Percentiles rank a stretch among this genome's conserved stretches.
These are phyloP conservation scores for Cadophora luteo-olivacea DNA, from an alignment of 2,329 filamentous ascomycete species.

Conservation along the genomic window DNA sequence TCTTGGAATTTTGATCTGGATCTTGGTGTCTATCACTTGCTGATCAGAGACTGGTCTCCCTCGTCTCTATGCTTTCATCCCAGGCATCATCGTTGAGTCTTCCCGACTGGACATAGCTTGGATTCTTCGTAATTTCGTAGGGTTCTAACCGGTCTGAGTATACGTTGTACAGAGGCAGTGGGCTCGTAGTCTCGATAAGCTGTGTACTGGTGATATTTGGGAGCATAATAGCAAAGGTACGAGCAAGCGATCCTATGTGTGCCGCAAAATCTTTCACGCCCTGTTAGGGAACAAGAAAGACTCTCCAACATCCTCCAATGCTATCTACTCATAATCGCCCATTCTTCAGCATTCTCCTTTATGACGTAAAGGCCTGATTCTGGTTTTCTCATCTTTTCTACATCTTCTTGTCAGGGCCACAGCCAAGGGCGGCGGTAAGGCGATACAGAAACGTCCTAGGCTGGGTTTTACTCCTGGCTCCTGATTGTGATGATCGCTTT, in stretches of 20 bases:
- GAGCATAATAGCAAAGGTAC: neutral
- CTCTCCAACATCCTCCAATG: neutral
- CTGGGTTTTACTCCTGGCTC: neutral
- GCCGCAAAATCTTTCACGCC: neutral
- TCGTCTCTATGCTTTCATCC: too few species aligned
- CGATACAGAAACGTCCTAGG: neutral
- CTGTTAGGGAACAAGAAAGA: neutral
- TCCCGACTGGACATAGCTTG: neutral
- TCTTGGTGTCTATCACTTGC: too few species aligned
- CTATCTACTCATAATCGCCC: neutral
- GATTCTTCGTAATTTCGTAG: neutral
- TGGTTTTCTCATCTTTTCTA: neutral
- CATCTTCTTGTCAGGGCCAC: neutral
- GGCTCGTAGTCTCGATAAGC: neutral
- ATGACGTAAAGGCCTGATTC: too few species aligned
- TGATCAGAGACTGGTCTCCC: too few species aligned
- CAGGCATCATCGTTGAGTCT: too few species aligned
- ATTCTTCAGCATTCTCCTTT: neutral
- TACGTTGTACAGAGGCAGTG: neutral
- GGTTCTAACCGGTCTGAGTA: neutral
- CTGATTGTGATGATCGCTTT: neutral
- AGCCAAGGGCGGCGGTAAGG: neutral
- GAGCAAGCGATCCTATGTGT: neutral
- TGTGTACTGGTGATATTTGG: neutral
- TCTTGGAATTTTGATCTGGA: too few species aligned